These are phyloP conservation scores for Omphalotus guepiniiformis DNA, from an alignment of 768 basidiomycete genomes.

Conservation along the genomic window DNA sequence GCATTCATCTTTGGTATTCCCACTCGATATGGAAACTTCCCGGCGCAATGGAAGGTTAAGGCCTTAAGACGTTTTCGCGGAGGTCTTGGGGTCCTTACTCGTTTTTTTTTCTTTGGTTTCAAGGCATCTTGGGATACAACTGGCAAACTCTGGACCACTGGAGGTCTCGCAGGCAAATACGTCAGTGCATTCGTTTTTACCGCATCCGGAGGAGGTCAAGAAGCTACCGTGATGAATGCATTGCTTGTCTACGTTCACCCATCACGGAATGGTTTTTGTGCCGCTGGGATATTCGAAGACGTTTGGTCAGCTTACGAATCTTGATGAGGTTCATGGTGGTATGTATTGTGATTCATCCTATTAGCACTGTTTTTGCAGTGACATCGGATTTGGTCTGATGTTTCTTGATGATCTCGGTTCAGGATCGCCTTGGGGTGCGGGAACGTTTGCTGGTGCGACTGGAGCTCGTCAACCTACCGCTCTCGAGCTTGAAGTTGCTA, in stretches of 20 bases:
- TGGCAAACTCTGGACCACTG: slow-evolving; percentile 57
- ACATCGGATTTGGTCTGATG: no score
- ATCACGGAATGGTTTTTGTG: slow-evolving; percentile 71
- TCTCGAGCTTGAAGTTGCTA: slow-evolving; percentile 43
- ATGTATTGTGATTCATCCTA: slow-evolving; percentile 18
- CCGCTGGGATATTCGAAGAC: slow-evolving; percentile 65
- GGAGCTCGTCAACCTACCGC: slow-evolving; percentile 44
- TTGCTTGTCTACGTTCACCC: slow-evolving; percentile 53
- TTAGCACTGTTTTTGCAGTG: no score
- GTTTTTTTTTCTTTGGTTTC: not conserved
- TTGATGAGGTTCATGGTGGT: slow-evolving; percentile 57
- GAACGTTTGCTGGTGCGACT: slow-evolving; percentile 46
- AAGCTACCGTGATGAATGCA: slow-evolving; percentile 49
- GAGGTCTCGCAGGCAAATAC: slow-evolving; percentile 69
- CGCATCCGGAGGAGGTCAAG: slow-evolving; percentile 78
- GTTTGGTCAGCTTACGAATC: slow-evolving; percentile 36
- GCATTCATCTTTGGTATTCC: slow-evolving; percentile 75
- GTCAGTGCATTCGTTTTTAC: slow-evolving; percentile 73
- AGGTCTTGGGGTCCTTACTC: not conserved
- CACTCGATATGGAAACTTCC: slow-evolving; percentile 78
- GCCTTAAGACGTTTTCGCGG: not conserved
- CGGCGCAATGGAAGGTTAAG: slow-evolving; percentile 72
- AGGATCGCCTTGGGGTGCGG: slow-evolving; percentile 80
- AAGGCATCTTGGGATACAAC: slow-evolving; percentile 76
- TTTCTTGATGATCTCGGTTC: not conserved